phyloP scores from a whole-genome alignment of 192 early-diverging fungal species.

The Coemansia sp. region DNA sequence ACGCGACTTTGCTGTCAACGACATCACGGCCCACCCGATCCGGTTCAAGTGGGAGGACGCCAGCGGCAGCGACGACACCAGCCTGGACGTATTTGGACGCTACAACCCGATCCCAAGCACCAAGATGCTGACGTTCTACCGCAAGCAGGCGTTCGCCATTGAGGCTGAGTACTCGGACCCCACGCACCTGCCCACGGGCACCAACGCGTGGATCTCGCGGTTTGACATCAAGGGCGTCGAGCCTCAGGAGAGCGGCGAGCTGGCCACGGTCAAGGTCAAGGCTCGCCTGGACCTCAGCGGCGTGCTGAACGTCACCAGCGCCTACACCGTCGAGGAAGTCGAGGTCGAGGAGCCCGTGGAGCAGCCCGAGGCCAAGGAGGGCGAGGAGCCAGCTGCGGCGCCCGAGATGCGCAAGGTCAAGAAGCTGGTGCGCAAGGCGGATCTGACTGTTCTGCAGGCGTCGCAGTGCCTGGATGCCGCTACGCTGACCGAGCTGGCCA shows the following conservation, averaged over 20 bases:
- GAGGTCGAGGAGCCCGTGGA: conserved; percentile 76
- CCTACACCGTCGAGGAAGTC: conserved; percentile 85
- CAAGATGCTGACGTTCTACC: conserved; percentile 90
- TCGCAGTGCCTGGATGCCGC: conserved; percentile 60
- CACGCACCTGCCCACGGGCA: conserved; percentile 70
- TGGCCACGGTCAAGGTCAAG: conserved; percentile 89
- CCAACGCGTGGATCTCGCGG: conserved; percentile 76
- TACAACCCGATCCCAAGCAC: conserved; percentile 85
- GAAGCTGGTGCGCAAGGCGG: conserved; percentile 86
- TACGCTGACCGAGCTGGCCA: conserved; percentile 63
- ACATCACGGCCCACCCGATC: conserved; percentile 86
- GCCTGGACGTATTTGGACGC: conserved; percentile 82
- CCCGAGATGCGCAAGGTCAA: conserved; percentile 77
- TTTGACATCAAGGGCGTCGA: conserved; percentile 84
- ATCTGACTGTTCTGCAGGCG: conserved; percentile 68
- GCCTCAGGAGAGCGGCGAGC: conserved; percentile 58
- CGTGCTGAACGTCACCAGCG: conserved; percentile 74
- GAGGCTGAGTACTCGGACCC: conserved; percentile 74
- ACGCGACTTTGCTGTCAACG: conserved; percentile 90
- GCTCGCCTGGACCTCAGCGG: conserved; percentile 83
- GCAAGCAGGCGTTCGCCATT: conserved; percentile 79
- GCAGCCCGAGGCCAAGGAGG: conserved; percentile 57
- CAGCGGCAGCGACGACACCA: conserved; percentile 64
- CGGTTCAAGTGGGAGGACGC: conserved; percentile 79
- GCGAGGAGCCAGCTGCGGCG: conserved; percentile 54